Evolutionary conservation across 139 green algal genomes (phyloP), one percentile per base, ranked within the genome.

Genomic region (Pleodorina starrii): DNA sequence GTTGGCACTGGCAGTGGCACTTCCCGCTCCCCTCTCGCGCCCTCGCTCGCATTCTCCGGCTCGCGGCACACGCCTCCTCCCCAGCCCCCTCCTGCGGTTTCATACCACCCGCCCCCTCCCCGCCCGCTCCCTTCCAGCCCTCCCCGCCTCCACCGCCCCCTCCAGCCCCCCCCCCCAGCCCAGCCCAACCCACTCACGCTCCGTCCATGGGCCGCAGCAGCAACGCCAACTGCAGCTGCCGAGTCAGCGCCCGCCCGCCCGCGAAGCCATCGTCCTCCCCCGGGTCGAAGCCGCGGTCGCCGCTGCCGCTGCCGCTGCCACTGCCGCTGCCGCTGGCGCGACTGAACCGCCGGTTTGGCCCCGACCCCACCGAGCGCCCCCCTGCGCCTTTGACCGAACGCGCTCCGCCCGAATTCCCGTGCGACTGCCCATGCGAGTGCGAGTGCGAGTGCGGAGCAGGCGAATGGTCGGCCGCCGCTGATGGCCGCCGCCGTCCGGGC

Each of bases 181-280:
- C n/a, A n/a, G n/a, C n/a, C n/a, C n/a, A n/a, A n/a, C n/a, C 77
- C 35, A 63, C 81, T 77, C 81, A 87, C 81, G 29, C 43, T 19
- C 81, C 81, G 17, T 87, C 81, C 42, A 87, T 77, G 43, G 81
- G 81, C n/a, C 81, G 42, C 60, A 87, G 42, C 59, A 87, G 60
- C 60, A 87, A 60, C 43, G 81, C 81, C 60, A 87, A 60, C 59
- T 87, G 81, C n/a, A 87, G 81, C 60, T 87, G 81, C 60, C 81
- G 81, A 2, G 19, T 42, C 60, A 77, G 40, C 40, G 81, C 81
- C 81, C 81, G 60, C 29, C 60, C 60, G 0, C 27, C 81, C 3
- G 3, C 9, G 16, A 21, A 17, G 12, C 43, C 43, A 29, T 77
- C 81, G 6, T 35, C n/a, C 40, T 73, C 40, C n/a, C 43, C 81